Evolutionary conservation across 2,329 filamentous ascomycete genomes (phyloP), one percentile per base, ranked within the genome.

Genomic region (Iodosphaeria phyllophila): DNA sequence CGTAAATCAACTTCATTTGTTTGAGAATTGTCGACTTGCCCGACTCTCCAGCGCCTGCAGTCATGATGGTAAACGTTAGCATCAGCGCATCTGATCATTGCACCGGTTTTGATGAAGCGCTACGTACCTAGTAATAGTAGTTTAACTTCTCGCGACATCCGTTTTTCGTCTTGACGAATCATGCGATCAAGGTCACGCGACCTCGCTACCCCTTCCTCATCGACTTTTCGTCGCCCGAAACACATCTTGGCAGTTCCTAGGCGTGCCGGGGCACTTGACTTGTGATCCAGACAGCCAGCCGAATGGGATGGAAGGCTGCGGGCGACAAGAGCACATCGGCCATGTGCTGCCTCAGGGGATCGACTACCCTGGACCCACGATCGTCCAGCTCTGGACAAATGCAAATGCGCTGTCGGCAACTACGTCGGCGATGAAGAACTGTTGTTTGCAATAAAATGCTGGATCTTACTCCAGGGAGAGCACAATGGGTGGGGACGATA

Each of bases 1-100:
- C 73, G 49, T 95, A 89, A 40, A 98, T 93, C 51, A 98, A 73
- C 50, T 86, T 86, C 89, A 98, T 95, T 60, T 95, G 86, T 58
- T 95, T 95, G 36, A 95, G 68, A 30, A 95, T 84, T 2, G 86
- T 95, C 6, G 86, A 93, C 54, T 95, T 95, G 36, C 86, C 80
- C 30, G 77, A 89, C 54, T 95, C 86, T 45, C 86, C 86, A 41
- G 86, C 86, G 50, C 86, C 84, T 93, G 38, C 34, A 34, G 19
- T 19, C n/a, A 18, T 29, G 28, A 35, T 16, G 18, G 6, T 25
- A 7, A 31, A 32, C 19, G 19, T 24, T 24, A 32, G 28, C 27
- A 30, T 16, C 17, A 14, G 7, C 14, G 16, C 18, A 22, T 11
- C 6, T 10, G 6, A 27, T 18, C 25, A n/a, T 12, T 13, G 18